Evolutionary conservation across 768 basidiomycete species (phyloP), one percentile per base, ranked within the genome.

Genomic region (Sporobolomyces roseus): DNA sequence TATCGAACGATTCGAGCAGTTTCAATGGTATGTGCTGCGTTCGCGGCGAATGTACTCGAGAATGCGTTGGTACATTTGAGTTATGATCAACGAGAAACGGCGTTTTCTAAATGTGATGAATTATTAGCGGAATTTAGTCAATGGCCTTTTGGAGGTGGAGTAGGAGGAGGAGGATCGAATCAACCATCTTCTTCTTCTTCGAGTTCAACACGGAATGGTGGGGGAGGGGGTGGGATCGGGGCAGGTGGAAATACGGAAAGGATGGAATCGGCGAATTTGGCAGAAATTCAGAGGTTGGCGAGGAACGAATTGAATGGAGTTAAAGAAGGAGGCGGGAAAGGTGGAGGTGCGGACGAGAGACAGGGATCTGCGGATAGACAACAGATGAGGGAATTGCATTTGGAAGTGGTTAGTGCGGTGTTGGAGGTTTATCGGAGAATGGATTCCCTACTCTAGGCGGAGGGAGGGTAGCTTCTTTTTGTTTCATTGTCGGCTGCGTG

Each of bases 31-130:
- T 93, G 90, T 75, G 86, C 94, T 0, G 91, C 91, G 14, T 96
- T 97, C 74, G 91, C 93, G 0, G 94, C 93, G 13, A 91, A 87
- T 76, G 94, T 98, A 38, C 83, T 97, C 64, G 96, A 98, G 77
- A 96, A 97, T 76, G 92, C 93, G 13, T 88, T 97, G 74, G 86
- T 86, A 63, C 81, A 91, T 69, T 81, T 98, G 30, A 87, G 86
- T 21, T 98, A 94, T 75, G 96, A 98, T 78, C 90, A 93, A 62
- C 81, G 94, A 62, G 96, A 99, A 81, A 87, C 85, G 6, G 93
- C 94, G 36, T 96, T 97, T 78, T 87, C 86, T 72, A 81, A 96
- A 68, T 92, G 91, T 74, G 94, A 99, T 77, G 96, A 99, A 71
- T 86, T 99, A 30, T 81, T 99, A 38, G 88, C 86, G 50, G 94